Percentiles rank a stretch among this genome's conserved stretches.
These are phyloP conservation scores for Mrakia hoshinonis DNA, from an alignment of 768 basidiomycete species.

Conservation along the genomic window DNA sequence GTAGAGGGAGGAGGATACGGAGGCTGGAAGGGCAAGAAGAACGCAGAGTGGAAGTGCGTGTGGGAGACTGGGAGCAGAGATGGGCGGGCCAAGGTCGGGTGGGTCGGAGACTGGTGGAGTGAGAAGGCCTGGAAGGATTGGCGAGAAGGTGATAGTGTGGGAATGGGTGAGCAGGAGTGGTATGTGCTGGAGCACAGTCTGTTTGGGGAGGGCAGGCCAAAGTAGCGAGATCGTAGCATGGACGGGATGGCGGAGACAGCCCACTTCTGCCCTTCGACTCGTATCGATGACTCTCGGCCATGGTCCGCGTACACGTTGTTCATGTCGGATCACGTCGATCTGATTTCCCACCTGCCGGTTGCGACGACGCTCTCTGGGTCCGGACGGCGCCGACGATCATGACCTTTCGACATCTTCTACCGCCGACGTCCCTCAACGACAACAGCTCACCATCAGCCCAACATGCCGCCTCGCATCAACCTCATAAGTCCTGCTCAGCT, in stretches of 20 bases:
- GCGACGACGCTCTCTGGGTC: no score
- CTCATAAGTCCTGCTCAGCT: conserved; percentile 21
- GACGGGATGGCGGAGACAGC: no score
- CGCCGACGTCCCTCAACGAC: no score
- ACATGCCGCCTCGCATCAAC: not conserved
- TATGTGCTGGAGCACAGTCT: conserved; percentile 9
- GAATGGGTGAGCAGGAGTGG: not conserved
- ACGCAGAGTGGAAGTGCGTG: not conserved
- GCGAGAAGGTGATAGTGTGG: conserved; percentile 3
- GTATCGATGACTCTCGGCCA: no score
- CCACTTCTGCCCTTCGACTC: no score
- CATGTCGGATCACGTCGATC: no score
- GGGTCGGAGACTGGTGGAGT: not conserved
- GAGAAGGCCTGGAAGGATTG: not conserved
- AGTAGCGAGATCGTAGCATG: no score
- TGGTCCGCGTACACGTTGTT: no score
- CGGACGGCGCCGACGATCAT: no score
- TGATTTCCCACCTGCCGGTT: no score
- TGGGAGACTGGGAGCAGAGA: not conserved
- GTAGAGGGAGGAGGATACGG: not conserved
- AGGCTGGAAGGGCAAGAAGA: not conserved
- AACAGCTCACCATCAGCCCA: no score
- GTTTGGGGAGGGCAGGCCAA: not conserved
- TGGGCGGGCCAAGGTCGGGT: not conserved
- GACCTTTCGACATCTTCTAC: no score